Base-by-base conservation (phyloP, 345 rosid genomes). In the Laguncularia racemosa region DNA sequence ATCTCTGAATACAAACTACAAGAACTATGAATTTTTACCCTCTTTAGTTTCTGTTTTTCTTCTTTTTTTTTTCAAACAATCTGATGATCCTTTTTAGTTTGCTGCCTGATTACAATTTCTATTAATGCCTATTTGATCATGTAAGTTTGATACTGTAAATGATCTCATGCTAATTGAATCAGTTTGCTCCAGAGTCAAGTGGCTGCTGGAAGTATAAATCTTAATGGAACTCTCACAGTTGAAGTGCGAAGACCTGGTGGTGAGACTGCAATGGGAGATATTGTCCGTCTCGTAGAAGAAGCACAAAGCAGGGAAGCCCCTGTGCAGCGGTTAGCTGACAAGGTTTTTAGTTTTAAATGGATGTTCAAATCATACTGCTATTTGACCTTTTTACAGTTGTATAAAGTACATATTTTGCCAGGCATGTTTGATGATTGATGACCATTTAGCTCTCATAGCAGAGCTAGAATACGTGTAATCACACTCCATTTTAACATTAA, bases 261-360 rank as follows among this genome's bases (percentile, higher is more conserved):
- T 28, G 98, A 92, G 81, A 92, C 98, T 74, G 82, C 93, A 55
- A 81, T 92, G 52, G 95, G 85, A 55, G 93, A 86, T 75, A 89
- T 92, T 66, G 83, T 89, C 71, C 91, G 89, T 51, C 61, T 92
- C 72, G 98, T 92, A 62, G 98, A 92, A 80, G 98, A 92, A 73
- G 98, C 98, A 28, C 98, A 92, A 68, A 83, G 85, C 65, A 81
- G 80, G 78, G 95, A 89, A 76, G 97, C 96, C 63, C 98, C 95
- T 47, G 93, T 92, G 52, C 97, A 89, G 68, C 86, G 79, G 52
- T 76, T 92, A 68, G 98, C 93, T 67, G 98, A 92, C 74, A 86
- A 92, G 98, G 96, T 89, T 58, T 53, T 56, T 66, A 62, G 54
- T 45, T 67, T 72, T 65, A 52, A 50, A 44, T 61, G 56, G 28